Evolutionary conservation across 495 filamentous ascomycete genomes (phyloP), one percentile per base, ranked within the genome.

Genomic region (Chlorociboria aeruginascens): DNA sequence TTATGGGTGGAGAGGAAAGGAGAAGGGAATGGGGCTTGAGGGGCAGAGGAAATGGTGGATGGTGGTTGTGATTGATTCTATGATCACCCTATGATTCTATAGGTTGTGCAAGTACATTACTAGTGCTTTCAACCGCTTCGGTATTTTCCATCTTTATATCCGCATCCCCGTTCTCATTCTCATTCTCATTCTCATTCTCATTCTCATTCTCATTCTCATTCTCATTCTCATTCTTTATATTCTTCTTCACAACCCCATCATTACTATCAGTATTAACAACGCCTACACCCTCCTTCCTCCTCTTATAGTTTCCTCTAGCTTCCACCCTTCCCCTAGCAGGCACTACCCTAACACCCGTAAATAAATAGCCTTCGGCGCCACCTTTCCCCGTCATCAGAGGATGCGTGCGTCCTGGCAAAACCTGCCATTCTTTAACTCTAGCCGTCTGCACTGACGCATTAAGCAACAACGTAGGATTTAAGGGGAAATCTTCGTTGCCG

Each of bases 391-490:
- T 92, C 92, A 98, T 98, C 32, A 89, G 56, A 13, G 92, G 92
- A 66, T 98, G 92, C 46, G 92, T 96, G 40, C 92, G 70, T 3
- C 89, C 87, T 0, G 92, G 93, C 29, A 97, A 66, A 1, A 95
- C 89, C 68, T 98, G 92, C 83, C 85, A 97, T 29, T 72, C 69
- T 43, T 85, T 74, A 13, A 80, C 77, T 10, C 84, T 72, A 10
- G 77, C 79, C 7, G 79, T 87, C 60, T 97, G 87, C 42, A 98
- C 68, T 32, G 76, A 80, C 8, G 87, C 80, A 1, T 81, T 83
- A 9, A 97, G 72, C 12, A 98, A 52, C 20, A 92, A 63, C 8
- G 85, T 83, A 6, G 92, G 92, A 54, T 97, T 85, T 7, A 94
- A 59, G 0, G 82, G 77, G 63, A 94, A 95, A 45, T 87, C 81